Conservation (phyloP, 805 yeast species). For the Helenozyma baotianmanensis region DNA sequence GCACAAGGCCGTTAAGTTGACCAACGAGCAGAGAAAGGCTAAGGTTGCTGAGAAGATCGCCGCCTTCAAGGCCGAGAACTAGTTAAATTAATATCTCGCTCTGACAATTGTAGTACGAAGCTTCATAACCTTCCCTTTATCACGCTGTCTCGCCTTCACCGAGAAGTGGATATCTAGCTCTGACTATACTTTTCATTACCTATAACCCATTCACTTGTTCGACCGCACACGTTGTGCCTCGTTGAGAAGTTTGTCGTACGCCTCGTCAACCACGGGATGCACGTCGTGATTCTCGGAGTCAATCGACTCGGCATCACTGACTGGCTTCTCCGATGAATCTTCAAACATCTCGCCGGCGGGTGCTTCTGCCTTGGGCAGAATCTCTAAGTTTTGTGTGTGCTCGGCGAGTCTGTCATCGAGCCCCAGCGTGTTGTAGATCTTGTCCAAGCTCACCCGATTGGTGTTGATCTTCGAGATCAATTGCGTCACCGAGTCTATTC, state of each 20-base stretch:
- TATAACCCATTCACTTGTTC: conserved; percentile 29
- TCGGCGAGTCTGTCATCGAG: not conserved
- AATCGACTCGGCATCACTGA: conserved; percentile 22
- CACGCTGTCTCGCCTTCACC: too few species aligned
- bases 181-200: too few species aligned
- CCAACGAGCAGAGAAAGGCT: conserved; percentile 87
- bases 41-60: conserved; percentile 91
- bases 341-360: conserved; percentile 2
- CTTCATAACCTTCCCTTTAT: too few species aligned
- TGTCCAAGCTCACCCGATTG: conserved; percentile 48
- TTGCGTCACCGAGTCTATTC: conserved; percentile 64
- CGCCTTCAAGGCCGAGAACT: conserved; percentile 62
- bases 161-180: too few species aligned
- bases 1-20: conserved; percentile 82
- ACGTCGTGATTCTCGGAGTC: conserved; percentile 26
- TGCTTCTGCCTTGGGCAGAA: not conserved
- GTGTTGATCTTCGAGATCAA: conserved; percentile 61
- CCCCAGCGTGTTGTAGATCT: conserved; percentile 34
- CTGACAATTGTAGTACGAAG: not conserved
- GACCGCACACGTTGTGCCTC: conserved; percentile 64
- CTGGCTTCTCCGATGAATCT: conserved; percentile 5
- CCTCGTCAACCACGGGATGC: conserved; percentile 58
- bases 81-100: conserved; percentile 9
- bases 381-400: not conserved
- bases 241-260: conserved; percentile 65